Evolutionary conservation across 2,329 filamentous ascomycete genomes (phyloP).

Genomic region (Fusarium oligoseptatum): DNA sequence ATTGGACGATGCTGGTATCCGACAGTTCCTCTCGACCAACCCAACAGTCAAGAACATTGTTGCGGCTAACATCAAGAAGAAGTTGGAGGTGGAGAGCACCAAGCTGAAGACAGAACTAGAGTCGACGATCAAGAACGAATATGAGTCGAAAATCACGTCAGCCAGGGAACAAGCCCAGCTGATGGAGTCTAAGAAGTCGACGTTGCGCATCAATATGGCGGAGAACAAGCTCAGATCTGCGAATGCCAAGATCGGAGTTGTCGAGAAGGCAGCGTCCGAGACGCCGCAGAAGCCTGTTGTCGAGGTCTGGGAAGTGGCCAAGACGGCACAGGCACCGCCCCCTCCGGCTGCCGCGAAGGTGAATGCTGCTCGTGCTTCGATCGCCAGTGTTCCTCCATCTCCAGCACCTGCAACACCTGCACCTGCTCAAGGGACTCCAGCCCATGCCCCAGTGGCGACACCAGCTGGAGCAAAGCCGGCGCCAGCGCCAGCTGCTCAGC

Average conservation of each 20-base stretch:
- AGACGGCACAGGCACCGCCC: constrained; percentile 59
- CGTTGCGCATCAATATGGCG: constrained; percentile 82
- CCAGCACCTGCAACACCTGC: constrained; percentile 42
- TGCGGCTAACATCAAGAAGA: constrained; percentile 74
- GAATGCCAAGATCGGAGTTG: constrained; percentile 80
- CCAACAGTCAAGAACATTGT: constrained; percentile 70
- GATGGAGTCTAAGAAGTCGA: constrained; percentile 80
- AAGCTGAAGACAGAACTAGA: constrained; percentile 69
- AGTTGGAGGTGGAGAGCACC: constrained; percentile 75
- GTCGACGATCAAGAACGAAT: constrained; percentile 63
- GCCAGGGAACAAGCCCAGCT: constrained; percentile 75
- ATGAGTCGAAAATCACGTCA: constrained; percentile 65
- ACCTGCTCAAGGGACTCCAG: constrained; percentile 24
- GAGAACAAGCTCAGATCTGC: constrained; percentile 76
- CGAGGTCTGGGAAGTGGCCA: constrained; percentile 89
- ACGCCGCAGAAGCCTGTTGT: constrained; percentile 86
- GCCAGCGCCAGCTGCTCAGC: constrained; percentile 28
- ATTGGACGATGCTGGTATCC: constrained; percentile 67
- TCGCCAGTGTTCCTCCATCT: constrained; percentile 39
- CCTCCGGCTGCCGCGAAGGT: constrained; percentile 42
- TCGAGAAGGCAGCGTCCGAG: constrained; percentile 85
- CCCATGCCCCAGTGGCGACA: constrained; percentile 23
- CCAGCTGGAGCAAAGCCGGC: constrained; percentile 36
- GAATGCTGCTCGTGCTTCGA: constrained; percentile 42
- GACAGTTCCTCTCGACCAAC: constrained; percentile 69